Evolutionary conservation across 2,329 filamentous ascomycete species (phyloP), one percentile per base, ranked within the genome.

Genomic region (Ceratocystis colombiana): DNA sequence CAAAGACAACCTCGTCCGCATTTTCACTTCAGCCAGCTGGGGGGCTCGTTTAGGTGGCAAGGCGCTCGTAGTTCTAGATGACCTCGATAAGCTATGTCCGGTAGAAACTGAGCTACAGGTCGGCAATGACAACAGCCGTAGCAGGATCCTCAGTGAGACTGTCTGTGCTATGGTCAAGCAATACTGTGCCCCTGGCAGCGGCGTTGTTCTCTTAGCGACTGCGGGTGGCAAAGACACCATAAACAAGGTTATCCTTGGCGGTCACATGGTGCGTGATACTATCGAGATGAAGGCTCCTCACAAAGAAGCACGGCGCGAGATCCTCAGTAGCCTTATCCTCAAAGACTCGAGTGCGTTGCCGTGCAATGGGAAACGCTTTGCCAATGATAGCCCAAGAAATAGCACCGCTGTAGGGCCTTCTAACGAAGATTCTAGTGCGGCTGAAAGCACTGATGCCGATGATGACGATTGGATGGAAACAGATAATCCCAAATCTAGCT

Each of bases 91-190:
- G 72, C 80, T 99, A 1, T 97, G 93, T 73, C 93, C 94, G 0
- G 88, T 87, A 0, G 95, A 99, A 76, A 96, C 92, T 0, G 94
- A 99, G 74, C 80, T 99, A 12, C 90, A 96, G 75, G 89, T 96
- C 3, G 90, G 90, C 69, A 92, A 91, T 68, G 91, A 97, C 71
- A 97, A 99, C 72, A 90, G 90, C 20, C 84, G 93, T 69, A 97
- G 92, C 73, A 85, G 91, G 44, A 92, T 97, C 71, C 85, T 96
- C 67, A 96, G 92, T 73, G 94, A 99, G 75, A 85, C 90, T 0
- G 82, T 99, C 4, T 88, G 89, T 73, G 85, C 88, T 0, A 86
- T 94, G 70, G 89, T 93, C 0, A 84, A 87, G 66, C 88, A 96
- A 72, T 92, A 93, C 73, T 96, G 92, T 73, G 85, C 84, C 0